phyloP scores from a whole-genome alignment of 768 basidiomycete genomes.

The Hysterangium stoloniferum region DNA sequence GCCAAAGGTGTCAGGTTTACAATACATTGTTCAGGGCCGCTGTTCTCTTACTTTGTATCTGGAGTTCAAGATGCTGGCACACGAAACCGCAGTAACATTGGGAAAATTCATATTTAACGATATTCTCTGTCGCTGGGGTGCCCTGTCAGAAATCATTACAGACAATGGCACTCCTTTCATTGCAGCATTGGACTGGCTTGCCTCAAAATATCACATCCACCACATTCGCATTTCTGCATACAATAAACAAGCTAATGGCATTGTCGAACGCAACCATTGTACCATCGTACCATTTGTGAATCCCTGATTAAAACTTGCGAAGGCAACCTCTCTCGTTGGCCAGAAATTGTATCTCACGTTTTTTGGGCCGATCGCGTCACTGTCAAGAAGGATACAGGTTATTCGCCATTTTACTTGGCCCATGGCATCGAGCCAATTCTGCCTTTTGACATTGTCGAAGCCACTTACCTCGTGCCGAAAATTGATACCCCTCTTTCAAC shows the following conservation, averaged over 20 bases:
- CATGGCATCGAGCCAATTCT: constrained; percentile 26
- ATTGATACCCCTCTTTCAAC: constrained; percentile 1
- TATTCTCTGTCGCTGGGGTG: constrained; percentile 33
- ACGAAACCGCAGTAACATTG: constrained; percentile 22
- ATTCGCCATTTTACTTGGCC: constrained; percentile 17
- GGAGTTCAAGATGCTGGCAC: constrained; percentile 23
- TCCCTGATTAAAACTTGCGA: constrained; percentile 28
- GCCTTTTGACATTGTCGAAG: constrained; percentile 27
- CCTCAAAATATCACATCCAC: constrained; percentile 24
- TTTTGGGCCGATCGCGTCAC: constrained; percentile 18
- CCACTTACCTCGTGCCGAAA: constrained; percentile 23
- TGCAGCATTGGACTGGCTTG: constrained; percentile 18
- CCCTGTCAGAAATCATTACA: constrained; percentile 29
- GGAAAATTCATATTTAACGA: constrained; percentile 30
- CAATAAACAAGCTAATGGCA: constrained; percentile 35
- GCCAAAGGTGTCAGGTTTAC: constrained; percentile 25
- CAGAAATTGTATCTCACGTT: constrained; percentile 11
- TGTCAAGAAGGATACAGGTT: constrained; percentile 10
- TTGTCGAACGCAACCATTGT: constrained; percentile 27
- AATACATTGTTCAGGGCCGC: constrained; percentile 30
- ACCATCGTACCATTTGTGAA: constrained; percentile 26
- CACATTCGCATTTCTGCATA: constrained; percentile 36
- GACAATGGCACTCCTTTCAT: constrained; percentile 34
- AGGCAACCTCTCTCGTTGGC: constrained; percentile 28
- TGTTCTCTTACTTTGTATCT: constrained; percentile 28